Percentiles rank a stretch among this genome's conserved stretches.
Conservation (phyloP, 2,329 filamentous ascomycete genomes). For the Cladosporium sp. region DNA sequence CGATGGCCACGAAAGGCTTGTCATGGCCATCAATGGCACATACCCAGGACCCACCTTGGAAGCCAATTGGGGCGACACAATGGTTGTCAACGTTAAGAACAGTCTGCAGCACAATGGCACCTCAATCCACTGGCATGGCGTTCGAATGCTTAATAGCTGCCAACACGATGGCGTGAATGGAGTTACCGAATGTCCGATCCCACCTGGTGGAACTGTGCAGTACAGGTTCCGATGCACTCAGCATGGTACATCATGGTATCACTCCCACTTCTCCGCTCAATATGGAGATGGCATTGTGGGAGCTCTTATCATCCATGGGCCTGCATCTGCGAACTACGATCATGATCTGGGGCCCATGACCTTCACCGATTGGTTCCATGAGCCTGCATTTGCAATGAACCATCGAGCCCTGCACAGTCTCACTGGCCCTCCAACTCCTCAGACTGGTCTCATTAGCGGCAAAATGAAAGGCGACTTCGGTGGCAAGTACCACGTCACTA, state of each 20-base stretch:
- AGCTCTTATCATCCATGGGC: slow-evolving; percentile 39
- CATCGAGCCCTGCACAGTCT: slow-evolving; percentile 15
- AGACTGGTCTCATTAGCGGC: slow-evolving; percentile 43
- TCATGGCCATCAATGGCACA: slow-evolving; percentile 43
- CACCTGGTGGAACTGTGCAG: slow-evolving; percentile 28
- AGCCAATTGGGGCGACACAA: slow-evolving; percentile 38
- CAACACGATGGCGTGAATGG: slow-evolving; percentile 44
- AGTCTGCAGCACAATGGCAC: slow-evolving; percentile 35
- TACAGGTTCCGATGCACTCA: slow-evolving; percentile 35
- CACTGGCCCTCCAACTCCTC: slow-evolving; percentile 33
- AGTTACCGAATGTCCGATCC: slow-evolving; percentile 41
- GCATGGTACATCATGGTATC: slow-evolving; percentile 39
- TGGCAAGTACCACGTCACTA: slow-evolving; percentile 26
- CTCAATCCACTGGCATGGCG: slow-evolving; percentile 49
- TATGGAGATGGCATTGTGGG: slow-evolving; percentile 38
- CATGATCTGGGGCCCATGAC: slow-evolving; percentile 34
- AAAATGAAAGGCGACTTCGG: slow-evolving; percentile 37
- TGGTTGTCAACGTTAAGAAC: slow-evolving; percentile 32
- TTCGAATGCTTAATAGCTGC: slow-evolving; percentile 49
- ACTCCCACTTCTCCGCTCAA: slow-evolving; percentile 38
- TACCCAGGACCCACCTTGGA: slow-evolving; percentile 44
- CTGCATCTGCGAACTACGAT: slow-evolving; percentile 36
- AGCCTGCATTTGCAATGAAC: slow-evolving; percentile 34
- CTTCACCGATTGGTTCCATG: slow-evolving; percentile 36
- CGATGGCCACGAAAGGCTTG: slow-evolving; percentile 40